Evolutionary conservation across 1,139 yeast species (phyloP).

Genomic region (Candida sanyaensis): DNA sequence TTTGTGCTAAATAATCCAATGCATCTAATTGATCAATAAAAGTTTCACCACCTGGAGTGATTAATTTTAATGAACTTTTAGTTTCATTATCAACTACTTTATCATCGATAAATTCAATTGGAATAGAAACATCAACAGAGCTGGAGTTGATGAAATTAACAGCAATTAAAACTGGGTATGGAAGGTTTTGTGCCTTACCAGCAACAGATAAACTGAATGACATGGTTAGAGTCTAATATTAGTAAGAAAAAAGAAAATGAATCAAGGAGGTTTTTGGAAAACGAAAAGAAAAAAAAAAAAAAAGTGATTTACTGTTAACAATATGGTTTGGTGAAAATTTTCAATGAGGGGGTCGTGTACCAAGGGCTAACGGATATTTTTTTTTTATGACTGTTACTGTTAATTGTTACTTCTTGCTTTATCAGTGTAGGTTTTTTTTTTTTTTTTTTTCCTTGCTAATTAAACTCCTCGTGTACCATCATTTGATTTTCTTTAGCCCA

Average conservation of each 20-base stretch:
- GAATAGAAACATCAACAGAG: slow-evolving; percentile 48
- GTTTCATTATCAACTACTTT: slow-evolving; percentile 43
- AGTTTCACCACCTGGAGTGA: slow-evolving; percentile 47
- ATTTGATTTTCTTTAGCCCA: background rate
- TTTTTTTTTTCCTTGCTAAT: no score
- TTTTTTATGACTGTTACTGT: background rate
- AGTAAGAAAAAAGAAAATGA: background rate
- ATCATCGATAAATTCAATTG: slow-evolving; percentile 68
- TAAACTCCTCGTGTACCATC: background rate
- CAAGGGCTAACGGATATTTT: background rate
- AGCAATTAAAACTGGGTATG: slow-evolving; percentile 80
- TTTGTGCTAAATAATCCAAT: slow-evolving; percentile 45
- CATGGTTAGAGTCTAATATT: slow-evolving; percentile 18
- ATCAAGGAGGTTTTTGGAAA: background rate
- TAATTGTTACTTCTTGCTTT: no score
- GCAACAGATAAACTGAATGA: slow-evolving; percentile 60
- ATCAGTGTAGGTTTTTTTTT: background rate
- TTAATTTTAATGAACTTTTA: slow-evolving; percentile 42
- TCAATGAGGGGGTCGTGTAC: slow-evolving; percentile 1
- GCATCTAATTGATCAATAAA: slow-evolving; percentile 46
- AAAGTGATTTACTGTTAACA: no score
- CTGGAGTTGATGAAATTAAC: slow-evolving; percentile 68
- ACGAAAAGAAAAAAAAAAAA: background rate
- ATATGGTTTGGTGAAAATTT: background rate
- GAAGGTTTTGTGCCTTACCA: slow-evolving; percentile 81